phyloP scores from a whole-genome alignment of 768 basidiomycete species.

The Boletus speciosus region DNA sequence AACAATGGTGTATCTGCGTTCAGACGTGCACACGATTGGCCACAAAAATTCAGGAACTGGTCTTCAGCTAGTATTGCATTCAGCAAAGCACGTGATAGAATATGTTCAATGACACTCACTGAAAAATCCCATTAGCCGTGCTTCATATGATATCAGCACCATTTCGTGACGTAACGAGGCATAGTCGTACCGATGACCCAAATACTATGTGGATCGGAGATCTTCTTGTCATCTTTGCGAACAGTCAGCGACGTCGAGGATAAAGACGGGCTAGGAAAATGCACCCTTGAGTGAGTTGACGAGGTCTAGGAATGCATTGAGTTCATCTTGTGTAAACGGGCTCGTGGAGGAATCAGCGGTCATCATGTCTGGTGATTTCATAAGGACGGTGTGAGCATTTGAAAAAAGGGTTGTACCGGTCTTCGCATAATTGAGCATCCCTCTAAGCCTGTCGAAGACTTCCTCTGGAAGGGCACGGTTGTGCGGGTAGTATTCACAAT shows the following conservation, averaged over 20 bases:
- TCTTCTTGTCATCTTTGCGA: not conserved
- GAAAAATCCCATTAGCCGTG: constrained; percentile 9
- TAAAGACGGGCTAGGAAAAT: too few relatives aligned
- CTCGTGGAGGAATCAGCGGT: constrained; percentile 18
- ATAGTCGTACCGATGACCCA: constrained; percentile 11
- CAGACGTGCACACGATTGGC: constrained; percentile 11
- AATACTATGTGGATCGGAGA: constrained; percentile 4
- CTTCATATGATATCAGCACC: constrained; percentile 1
- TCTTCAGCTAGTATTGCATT: constrained; percentile 5
- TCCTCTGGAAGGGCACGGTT: not conserved
- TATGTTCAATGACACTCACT: constrained; percentile 1
- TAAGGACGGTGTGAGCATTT: not conserved
- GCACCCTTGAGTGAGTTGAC: constrained; percentile 14
- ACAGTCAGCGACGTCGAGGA: not conserved
- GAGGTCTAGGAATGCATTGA: constrained; percentile 11
- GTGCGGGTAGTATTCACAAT: constrained; percentile 17
- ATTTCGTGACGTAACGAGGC: not conserved
- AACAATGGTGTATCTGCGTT: constrained; percentile 9
- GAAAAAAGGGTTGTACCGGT: constrained; percentile 3
- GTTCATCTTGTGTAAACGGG: constrained; percentile 12
- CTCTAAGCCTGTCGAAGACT: constrained; percentile 9
- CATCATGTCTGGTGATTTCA: constrained; percentile 5
- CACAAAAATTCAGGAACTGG: constrained; percentile 11
- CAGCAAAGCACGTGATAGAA: not conserved
- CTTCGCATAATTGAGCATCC: constrained; percentile 15